Evolutionary conservation across 805 yeast genomes (phyloP).

Genomic region (Lipomyces sp.): DNA sequence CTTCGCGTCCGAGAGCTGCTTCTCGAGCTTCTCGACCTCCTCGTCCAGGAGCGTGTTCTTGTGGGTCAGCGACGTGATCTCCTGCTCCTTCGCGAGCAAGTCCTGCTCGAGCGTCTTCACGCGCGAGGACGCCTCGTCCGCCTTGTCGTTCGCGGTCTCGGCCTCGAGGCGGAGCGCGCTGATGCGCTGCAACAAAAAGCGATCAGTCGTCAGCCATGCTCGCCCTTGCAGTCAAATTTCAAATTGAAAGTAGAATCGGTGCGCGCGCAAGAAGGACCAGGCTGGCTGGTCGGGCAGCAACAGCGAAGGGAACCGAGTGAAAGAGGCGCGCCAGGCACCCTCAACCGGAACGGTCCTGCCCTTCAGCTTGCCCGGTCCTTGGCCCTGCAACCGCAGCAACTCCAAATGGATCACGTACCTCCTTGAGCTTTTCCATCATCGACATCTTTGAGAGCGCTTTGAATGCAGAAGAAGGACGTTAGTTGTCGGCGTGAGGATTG

Average conservation of each 20-base stretch:
- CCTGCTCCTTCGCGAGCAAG: slow-evolving; percentile 87
- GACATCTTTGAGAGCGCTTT: slow-evolving; percentile 8
- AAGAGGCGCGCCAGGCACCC: too few relatives aligned
- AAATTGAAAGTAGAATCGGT: too few relatives aligned
- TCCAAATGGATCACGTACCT: slow-evolving; percentile 45
- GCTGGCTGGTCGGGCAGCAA: too few relatives aligned
- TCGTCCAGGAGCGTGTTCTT: slow-evolving; percentile 87
- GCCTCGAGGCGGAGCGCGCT: slow-evolving; percentile 88
- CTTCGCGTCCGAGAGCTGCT: slow-evolving; percentile 70
- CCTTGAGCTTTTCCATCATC: slow-evolving; percentile 51
- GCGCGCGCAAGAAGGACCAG: too few relatives aligned
- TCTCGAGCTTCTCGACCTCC: slow-evolving; percentile 69
- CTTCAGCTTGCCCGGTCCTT: too few relatives aligned
- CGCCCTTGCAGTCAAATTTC: too few relatives aligned
- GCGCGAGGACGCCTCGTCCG: slow-evolving; percentile 77
- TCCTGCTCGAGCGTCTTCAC: slow-evolving; percentile 92
- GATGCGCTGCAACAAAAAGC: slow-evolving; percentile 57
- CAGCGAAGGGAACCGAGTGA: too few relatives aligned
- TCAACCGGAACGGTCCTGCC: too few relatives aligned
- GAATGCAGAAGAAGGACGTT: background rate
- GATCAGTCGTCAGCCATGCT: too few relatives aligned
- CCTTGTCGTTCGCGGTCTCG: slow-evolving; percentile 95
- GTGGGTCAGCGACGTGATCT: slow-evolving; percentile 86
- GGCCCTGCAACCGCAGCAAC: too few relatives aligned
- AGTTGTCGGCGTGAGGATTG: background rate